Evolutionary conservation across 768 basidiomycete genomes (phyloP).

Genomic region (Lyophyllum shimeji): DNA sequence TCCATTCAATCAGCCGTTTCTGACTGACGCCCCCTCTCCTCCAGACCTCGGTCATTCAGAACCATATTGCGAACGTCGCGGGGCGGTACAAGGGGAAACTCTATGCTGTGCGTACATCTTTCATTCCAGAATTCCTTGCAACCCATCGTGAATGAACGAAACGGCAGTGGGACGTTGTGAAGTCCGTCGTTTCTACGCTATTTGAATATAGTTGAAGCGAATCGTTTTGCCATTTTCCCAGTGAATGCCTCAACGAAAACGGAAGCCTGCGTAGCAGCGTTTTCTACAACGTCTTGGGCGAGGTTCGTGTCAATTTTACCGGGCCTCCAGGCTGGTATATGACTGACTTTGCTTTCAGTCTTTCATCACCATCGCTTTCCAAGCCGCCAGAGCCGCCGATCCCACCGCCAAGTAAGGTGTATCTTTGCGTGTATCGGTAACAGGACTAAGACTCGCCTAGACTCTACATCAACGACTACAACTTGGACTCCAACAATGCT

Average conservation of each 20-base stretch:
- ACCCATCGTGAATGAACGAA: not conserved
- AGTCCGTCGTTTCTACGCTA: conserved; percentile 25
- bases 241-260: conserved; percentile 54
- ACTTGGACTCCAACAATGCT: conserved; percentile 49
- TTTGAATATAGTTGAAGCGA: too few relatives aligned
- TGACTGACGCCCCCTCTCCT: not conserved
- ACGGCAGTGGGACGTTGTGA: conserved; percentile 41
- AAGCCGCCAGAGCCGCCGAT: conserved; percentile 49
- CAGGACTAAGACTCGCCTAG: conserved; percentile 9
- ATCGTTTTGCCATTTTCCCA: conserved; percentile 10
- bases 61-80: conserved; percentile 45
- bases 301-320: conserved; percentile 19
- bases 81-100: conserved; percentile 47
- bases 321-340: not conserved
- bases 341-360: conserved; percentile 23
- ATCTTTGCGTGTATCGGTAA: not conserved
- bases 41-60: conserved; percentile 43
- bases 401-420: conserved; percentile 40
- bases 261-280: conserved; percentile 45
- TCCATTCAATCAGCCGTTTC: not conserved
- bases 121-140: not conserved
- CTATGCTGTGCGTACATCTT: conserved; percentile 27
- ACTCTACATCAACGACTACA: conserved; percentile 45
- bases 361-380: conserved; percentile 54
- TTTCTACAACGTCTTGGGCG: conserved; percentile 50